Base-by-base conservation (phyloP, 78 protist species). In the Cavenderia fasciculata region DNA sequence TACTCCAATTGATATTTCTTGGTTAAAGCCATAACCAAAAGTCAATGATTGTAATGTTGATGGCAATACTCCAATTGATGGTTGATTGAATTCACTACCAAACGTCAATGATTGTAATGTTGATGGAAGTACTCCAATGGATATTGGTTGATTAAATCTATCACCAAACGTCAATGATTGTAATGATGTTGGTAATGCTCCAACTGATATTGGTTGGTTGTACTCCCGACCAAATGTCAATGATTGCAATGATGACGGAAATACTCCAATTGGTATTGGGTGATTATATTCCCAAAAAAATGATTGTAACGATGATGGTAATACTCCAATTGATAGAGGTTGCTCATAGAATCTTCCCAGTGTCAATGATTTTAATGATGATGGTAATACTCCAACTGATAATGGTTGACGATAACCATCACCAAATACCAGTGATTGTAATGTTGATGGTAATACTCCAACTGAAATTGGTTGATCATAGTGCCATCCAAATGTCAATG, bases 271-370 rank as follows among this genome's bases (percentile, higher is more conserved):
- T n/a, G n/a, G n/a, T n/a, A n/a, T n/a, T n/a, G n/a, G n/a, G n/a
- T n/a, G n/a, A n/a, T n/a, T n/a, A n/a, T n/a, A n/a, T n/a, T n/a
- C n/a, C n/a, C n/a, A n/a, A n/a, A n/a, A n/a, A n/a, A n/a, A n/a
- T n/a, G n/a, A n/a, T n/a, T n/a, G n/a, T n/a, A 74, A 27, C 11
- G 43, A 27, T 5, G 38, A 10, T 18, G 84, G 84, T 0, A 74
- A 27, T 5, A 33, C 27, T 19, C 69, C 84, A 40, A 1, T 14
- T 23, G 31, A n/a, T 8, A 74, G 2, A 4, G 23, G 38, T 23
- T 59, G 68, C 14, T 74, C 59, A 19, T 59, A 74, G 1, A n/a
- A 59, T 23, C 29, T 59, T 10, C 85, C 85, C 23, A 74, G 43
- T 0, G 52, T 54, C 2, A 74, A 38, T 14, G 16, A 16, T 10